phyloP scores from a whole-genome alignment of 805 yeast genomes.

The Starmerella geochares region DNA sequence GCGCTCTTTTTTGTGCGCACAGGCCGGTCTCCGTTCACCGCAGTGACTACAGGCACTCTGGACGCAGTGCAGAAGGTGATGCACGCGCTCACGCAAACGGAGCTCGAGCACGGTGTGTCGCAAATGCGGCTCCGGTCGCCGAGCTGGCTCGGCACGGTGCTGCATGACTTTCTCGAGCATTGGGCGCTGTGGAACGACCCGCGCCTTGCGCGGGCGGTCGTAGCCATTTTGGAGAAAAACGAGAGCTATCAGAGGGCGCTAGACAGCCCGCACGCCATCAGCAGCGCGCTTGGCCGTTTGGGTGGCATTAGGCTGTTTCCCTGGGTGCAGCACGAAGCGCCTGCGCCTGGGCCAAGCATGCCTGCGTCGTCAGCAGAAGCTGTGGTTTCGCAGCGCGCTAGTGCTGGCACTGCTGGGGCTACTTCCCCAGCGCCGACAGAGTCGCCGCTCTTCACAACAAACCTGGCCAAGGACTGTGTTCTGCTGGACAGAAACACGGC shows the following conservation, averaged over 20 bases:
- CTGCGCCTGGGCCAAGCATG: neutral
- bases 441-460: slow-evolving; percentile 15
- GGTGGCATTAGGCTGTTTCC: slow-evolving; percentile 11
- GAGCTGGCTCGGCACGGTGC: slow-evolving; percentile 2
- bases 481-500: slow-evolving; percentile 9
- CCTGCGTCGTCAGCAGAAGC: too few relatives aligned
- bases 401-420: too few relatives aligned
- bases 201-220: slow-evolving; percentile 17
- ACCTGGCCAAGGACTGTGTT: slow-evolving; percentile 4
- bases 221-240: slow-evolving; percentile 15
- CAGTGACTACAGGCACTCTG: slow-evolving; percentile 7
- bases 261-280: slow-evolving; percentile 16
- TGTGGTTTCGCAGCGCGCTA: too few relatives aligned
- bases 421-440: neutral
- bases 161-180: slow-evolving; percentile 17
- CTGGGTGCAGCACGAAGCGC: slow-evolving; percentile 8
- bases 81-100: slow-evolving; percentile 17
- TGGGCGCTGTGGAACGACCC: slow-evolving; percentile 21
- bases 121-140: slow-evolving; percentile 7
- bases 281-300: slow-evolving; percentile 8
- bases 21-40: slow-evolving; percentile 14
- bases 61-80: slow-evolving; percentile 21
- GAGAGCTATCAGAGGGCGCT: slow-evolving; percentile 4
- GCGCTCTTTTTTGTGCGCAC: slow-evolving; percentile 15
- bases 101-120: slow-evolving; percentile 18